A percentile compares a stretch with the other conserved stretches of the same genome.
Evolutionary conservation across 805 yeast genomes (phyloP).

Genomic region (Saturnispora serradocipensis): DNA sequence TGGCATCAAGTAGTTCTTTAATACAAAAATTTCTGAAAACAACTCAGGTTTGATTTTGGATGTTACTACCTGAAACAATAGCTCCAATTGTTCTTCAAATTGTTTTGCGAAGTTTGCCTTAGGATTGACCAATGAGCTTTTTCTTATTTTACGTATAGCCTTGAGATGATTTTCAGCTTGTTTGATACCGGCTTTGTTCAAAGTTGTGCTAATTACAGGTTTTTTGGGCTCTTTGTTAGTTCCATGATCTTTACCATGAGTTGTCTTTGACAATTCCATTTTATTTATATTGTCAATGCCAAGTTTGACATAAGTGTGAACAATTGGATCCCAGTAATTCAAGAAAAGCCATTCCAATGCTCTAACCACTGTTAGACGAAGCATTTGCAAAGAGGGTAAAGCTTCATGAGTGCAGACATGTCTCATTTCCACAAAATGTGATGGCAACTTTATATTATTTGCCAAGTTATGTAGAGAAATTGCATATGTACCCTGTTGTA

Average conservation of each 20-base stretch:
- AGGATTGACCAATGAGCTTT: constrained; percentile 27
- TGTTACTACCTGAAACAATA: not conserved
- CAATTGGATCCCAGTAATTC: constrained; percentile 57
- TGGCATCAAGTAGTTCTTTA: constrained; percentile 27
- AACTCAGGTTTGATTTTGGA: constrained; percentile 5
- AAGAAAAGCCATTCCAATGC: constrained; percentile 71
- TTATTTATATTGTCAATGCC: not conserved
- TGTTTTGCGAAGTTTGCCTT: constrained; percentile 32
- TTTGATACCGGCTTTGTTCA: constrained; percentile 1
- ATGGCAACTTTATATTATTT: constrained; percentile 55
- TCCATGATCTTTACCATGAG: not conserved
- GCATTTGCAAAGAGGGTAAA: constrained; percentile 59
- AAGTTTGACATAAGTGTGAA: constrained; percentile 11
- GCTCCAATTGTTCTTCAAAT: constrained; percentile 18
- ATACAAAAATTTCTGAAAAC: constrained; percentile 23
- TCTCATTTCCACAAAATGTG: constrained; percentile 78
- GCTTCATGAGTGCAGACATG: constrained; percentile 88
- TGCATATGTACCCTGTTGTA: constrained; percentile 71
- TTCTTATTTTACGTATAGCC: constrained; percentile 41
- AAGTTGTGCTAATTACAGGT: too few relatives aligned
- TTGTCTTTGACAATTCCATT: not conserved
- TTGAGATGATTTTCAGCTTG: constrained; percentile 32
- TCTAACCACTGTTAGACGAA: constrained; percentile 47
- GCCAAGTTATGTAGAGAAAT: constrained; percentile 75
- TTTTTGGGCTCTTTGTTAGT: not conserved